Base-by-base conservation (phyloP, 2,329 filamentous ascomycete genomes). In the Xylaria sp. region DNA sequence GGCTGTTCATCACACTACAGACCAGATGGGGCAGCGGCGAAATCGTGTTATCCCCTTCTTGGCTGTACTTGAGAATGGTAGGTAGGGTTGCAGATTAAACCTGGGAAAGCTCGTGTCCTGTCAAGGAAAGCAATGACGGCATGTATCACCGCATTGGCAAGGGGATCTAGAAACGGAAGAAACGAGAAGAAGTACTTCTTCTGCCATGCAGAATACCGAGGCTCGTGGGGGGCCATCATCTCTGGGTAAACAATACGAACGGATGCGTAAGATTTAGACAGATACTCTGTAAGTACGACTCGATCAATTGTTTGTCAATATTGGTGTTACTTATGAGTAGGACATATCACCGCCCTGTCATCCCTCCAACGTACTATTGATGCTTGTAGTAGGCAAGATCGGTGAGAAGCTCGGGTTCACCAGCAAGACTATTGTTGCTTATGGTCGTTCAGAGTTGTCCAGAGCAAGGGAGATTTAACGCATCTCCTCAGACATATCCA, bases 61-160 rank as follows among this genome's bases (percentile, higher is more conserved):
- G 58, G 59, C 52, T 60, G 59, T 60, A 52, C 39, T 60, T 30
- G 12, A 52, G n/a, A 59, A 64, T 59, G 66, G 55, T 9, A 69
- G 60, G 65, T 67, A 61, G 60, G 60, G 65, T 64, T 63, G 56
- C 67, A 69, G 28, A 66, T 56, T 39, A 32, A 63, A 43, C 57
- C 25, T 60, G 52, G 57, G 53, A 43, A 48, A 39, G 34, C 43
- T 57, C 68, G 18, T 70, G 39, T 53, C 41, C 41, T 52, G 41
- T 18, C 45, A 48, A 46, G 36, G 43, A 57, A 65, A 46, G 39
- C 59, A 34, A 63, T 68, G 62, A 70, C 65, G 62, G 62, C 55
- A 63, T 65, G 56, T 45, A 23, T 41, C 41, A 58, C 60, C 55
- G 45, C 23, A 66, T 61, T 55, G 43, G 45, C 58, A 63, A 57